A percentile compares a stretch with the other conserved stretches of the same genome.
Evolutionary conservation across 176 grass and related monocot species (phyloP).

Genomic region (Triticum monococcum): DNA sequence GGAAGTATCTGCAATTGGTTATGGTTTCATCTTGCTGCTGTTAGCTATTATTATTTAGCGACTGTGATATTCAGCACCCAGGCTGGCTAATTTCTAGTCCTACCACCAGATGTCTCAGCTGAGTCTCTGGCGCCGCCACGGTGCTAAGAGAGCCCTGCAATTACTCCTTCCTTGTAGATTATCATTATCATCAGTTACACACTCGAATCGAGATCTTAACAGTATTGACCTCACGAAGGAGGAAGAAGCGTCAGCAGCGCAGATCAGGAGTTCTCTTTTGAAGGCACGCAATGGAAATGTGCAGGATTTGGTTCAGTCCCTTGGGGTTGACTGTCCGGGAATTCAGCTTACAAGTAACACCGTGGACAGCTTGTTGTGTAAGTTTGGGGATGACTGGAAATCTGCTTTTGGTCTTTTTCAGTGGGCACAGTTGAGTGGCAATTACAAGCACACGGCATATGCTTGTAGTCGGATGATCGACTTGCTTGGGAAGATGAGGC

Average conservation of each 20-base stretch:
- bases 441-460: slow-evolving; percentile 59
- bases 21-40: neutral
- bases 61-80: neutral
- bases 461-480: slow-evolving; percentile 76
- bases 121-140: neutral
- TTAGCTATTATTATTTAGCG: neutral
- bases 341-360: slow-evolving; percentile 47
- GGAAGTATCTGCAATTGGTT: neutral
- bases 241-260: slow-evolving; percentile 30
- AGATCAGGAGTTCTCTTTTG: slow-evolving; percentile 55
- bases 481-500: slow-evolving; percentile 82
- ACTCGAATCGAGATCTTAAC: neutral
- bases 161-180: slow-evolving; percentile 5
- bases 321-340: slow-evolving; percentile 40
- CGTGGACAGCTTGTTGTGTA: slow-evolving; percentile 62
- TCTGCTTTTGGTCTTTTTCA: slow-evolving; percentile 70
- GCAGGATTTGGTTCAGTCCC: slow-evolving; percentile 56
- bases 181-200: neutral
- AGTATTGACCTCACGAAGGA: slow-evolving; percentile 24
- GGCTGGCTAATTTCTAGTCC: neutral
- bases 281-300: slow-evolving; percentile 42
- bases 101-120: neutral
- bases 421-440: slow-evolving; percentile 59
- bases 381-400: slow-evolving; percentile 87
- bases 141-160: slow-evolving; percentile 7